phyloP scores from a whole-genome alignment of 768 basidiomycete genomes.

The Jaapia argillacea region DNA sequence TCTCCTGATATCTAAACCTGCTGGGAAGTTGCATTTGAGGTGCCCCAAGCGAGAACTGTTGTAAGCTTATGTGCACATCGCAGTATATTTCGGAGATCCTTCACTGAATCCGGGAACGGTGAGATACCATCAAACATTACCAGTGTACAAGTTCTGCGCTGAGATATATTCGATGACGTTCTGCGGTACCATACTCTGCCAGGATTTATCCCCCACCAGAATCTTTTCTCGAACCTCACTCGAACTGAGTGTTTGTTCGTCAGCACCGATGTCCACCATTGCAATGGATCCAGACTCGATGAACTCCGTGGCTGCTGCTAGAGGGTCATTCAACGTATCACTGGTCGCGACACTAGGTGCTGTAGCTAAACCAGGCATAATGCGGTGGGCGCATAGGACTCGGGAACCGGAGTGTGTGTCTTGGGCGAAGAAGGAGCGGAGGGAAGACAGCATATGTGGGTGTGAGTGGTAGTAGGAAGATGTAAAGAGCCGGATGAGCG shows the following conservation, averaged over 20 bases:
- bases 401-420: constrained; percentile 40
- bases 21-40: too few species aligned
- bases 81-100: too few species aligned
- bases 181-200: constrained; percentile 37
- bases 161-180: constrained; percentile 42
- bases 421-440: constrained; percentile 50
- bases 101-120: too few species aligned
- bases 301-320: constrained; percentile 36
- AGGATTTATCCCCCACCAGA: constrained; percentile 20
- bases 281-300: constrained; percentile 39
- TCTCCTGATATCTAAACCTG: too few species aligned
- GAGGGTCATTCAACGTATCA: constrained; percentile 9
- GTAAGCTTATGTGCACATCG: too few species aligned
- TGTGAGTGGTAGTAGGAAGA: constrained; percentile 59
- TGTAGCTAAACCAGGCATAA: constrained; percentile 10
- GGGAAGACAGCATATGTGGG: constrained; percentile 41
- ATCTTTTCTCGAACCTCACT: constrained; percentile 50
- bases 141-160: constrained; percentile 38
- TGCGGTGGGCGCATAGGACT: constrained; percentile 61
- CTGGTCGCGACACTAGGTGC: constrained; percentile 20
- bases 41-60: too few species aligned
- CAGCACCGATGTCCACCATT: constrained; percentile 51
- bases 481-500: constrained; percentile 69
- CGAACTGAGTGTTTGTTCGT: constrained; percentile 55
- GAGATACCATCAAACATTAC: too few species aligned